Evolutionary conservation across 208 protist genomes (phyloP).

Genomic region (Trypanosomatidae sp.): DNA sequence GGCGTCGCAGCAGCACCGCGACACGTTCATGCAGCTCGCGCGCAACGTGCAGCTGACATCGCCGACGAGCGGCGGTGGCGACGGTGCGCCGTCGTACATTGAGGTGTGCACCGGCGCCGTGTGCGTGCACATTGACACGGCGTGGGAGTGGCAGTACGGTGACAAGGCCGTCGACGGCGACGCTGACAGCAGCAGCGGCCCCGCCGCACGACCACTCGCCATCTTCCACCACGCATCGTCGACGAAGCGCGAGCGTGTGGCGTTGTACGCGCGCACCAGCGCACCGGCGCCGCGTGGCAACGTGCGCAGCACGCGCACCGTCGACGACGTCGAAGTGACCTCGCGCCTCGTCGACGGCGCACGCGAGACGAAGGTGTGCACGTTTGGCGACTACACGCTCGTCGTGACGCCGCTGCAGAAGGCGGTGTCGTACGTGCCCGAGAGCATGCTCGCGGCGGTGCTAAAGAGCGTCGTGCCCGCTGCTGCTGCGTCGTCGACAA

Average conservation of each 20-base stretch:
- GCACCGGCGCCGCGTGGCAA: constrained; percentile 19
- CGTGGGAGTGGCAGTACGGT: constrained; percentile 27
- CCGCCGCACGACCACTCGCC: too few species aligned
- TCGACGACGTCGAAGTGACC: constrained; percentile 33
- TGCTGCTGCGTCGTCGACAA: constrained; percentile 16
- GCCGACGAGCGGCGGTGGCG: constrained; percentile 10
- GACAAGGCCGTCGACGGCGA: not conserved
- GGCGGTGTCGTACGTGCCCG: constrained; percentile 30
- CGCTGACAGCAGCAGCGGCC: not conserved
- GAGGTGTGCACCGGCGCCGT: constrained; percentile 29
- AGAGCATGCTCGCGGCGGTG: constrained; percentile 14
- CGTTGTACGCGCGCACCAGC: constrained; percentile 17
- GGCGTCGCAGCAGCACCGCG: constrained; percentile 36
- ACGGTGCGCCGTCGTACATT: constrained; percentile 25
- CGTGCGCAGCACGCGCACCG: constrained; percentile 17
- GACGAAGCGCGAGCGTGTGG: constrained; percentile 45
- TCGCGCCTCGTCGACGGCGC: constrained; percentile 25
- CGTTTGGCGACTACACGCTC: constrained; percentile 28
- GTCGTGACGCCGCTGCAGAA: constrained; percentile 52
- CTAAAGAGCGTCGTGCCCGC: constrained; percentile 30
- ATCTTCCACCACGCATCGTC: constrained; percentile 26
- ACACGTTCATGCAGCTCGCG: constrained; percentile 52
- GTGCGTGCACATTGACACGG: constrained; percentile 32
- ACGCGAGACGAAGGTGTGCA: constrained; percentile 34
- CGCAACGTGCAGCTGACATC: constrained; percentile 20